phyloP scores from a whole-genome alignment of 2,329 filamentous ascomycete species.

The Alternaria sp. region DNA sequence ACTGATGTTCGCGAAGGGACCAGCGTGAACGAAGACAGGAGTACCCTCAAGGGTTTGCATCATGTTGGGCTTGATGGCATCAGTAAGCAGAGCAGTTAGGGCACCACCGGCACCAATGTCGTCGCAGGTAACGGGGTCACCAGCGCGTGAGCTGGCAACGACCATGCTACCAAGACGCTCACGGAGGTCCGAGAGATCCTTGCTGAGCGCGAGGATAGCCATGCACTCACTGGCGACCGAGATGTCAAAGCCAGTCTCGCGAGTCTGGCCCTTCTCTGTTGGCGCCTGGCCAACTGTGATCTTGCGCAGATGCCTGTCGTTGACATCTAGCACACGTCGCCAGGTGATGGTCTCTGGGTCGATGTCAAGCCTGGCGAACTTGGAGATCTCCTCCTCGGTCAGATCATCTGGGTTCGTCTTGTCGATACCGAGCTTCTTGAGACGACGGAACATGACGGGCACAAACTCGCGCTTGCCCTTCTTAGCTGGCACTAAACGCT shows the following conservation, averaged over 20 bases:
- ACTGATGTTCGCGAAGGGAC: constrained; percentile 97
- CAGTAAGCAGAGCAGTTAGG: constrained; percentile 92
- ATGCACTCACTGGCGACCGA: constrained; percentile 98
- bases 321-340: constrained; percentile 94
- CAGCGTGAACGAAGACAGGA: constrained; percentile 95
- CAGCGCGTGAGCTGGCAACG: constrained; percentile 81
- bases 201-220: constrained; percentile 95
- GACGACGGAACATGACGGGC: constrained; percentile 87
- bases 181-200: constrained; percentile 83
- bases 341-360: constrained; percentile 97
- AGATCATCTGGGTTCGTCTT: constrained; percentile 94
- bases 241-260: constrained; percentile 95
- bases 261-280: constrained; percentile 87
- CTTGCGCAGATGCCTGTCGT: constrained; percentile 89
- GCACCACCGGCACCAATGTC: constrained; percentile 93
- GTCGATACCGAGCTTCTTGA: constrained; percentile 94
- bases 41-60: constrained; percentile 99
- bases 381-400: constrained; percentile 84
- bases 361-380: constrained; percentile 94
- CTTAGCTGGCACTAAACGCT: constrained; percentile 85
- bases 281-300: constrained; percentile 87
- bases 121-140: constrained; percentile 93
- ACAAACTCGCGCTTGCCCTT: constrained; percentile 87
- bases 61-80: constrained; percentile 97
- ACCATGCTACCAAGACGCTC: constrained; percentile 96